Base-by-base conservation (phyloP, 306 rosid species). In the Fragaria vesca region DNA sequence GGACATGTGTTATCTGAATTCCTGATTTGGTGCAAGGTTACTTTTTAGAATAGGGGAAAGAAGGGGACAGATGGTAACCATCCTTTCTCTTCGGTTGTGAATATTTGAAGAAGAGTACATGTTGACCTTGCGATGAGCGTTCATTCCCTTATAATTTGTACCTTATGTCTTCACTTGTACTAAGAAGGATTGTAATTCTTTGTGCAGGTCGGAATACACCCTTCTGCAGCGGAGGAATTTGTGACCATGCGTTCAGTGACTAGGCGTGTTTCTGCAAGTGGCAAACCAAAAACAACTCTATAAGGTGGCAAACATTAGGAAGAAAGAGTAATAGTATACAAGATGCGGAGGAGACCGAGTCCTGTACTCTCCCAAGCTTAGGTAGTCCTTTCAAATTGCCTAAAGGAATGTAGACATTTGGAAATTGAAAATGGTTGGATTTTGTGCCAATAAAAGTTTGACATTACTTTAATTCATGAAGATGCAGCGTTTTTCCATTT, bases 201-300 rank as follows among this genome's bases (percentile, higher is more conserved):
- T 51, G 52, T 81, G 70, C 85, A 95, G 99, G 99, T 92, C 43
- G 98, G 98, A 72, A 74, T 95, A 82, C 98, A 95, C 80, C 99
- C 99, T 73, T 85, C 94, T 73, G 69, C 99, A 3, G 97, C 99
- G 0, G 99, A 95, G 86, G 99, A 95, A 81, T 95, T 95, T 69
- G 99, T 95, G 69, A 95, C 99, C 68, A 95, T 95, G 99, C 84
- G 99, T 46, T 72, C 96, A 2, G 89, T 78, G 71, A 74, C 93
- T 1, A 91, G 97, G 89, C 84, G 89, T 42, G 78, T 95, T 71
- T 54, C 90, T 28, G 95, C 77, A 7, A 21, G 74, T 65, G 54
- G 79, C 55, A 90, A 91, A 73, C 96, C 85, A 26, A 91, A 90
- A 81, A 94, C 90, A 65, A 90, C 80, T 79, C 81, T 90, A 51